Evolutionary conservation across 75 land plant genomes (phyloP), one percentile per base, ranked within the genome.

Genomic region (Pinus taeda): DNA sequence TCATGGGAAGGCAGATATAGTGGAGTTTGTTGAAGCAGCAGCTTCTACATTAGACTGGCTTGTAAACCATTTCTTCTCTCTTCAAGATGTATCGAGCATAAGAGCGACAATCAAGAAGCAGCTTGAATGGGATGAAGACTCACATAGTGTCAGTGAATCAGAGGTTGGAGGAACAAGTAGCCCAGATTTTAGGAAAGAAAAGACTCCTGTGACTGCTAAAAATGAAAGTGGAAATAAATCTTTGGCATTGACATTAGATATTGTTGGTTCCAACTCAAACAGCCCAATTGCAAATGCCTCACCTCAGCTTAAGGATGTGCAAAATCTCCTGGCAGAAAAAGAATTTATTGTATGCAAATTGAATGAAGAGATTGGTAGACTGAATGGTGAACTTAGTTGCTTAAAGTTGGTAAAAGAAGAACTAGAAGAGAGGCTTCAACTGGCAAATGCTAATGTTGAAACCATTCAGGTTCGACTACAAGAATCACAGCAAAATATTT

Each of bases 11-110:
- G 75, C 81, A 15, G 79, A 86, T 42, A 15, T 90, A 20, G 77
- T 86, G 30, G 82, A 79, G 33, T 92, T 94, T 74, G 75, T 82
- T 57, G 67, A 67, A 64, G 89, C 88, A 65, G 76, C 90, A 21
- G 60, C 82, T 72, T 78, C 82, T 77, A 77, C 88, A 60, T 74
- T 96, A 42, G 90, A 90, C 15, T 94, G 90, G 88, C 76, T 96
- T 30, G 65, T 96, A 60, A 86, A 79, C 45, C 85, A 90, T 66
- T 84, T 91, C 55, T 90, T 84, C 76, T 86, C 90, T 14, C 76
- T 88, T 65, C 90, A 85, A 79, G 90, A 90, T 75, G 92, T 88
- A 70, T 83, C 89, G 11, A 85, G 74, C 76, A 87, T 89, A 85
- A 87, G 64, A 71, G 89, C 81, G 71, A 58, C 75, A 22, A 82